Evolutionary conservation across 768 basidiomycete genomes (phyloP), one percentile per base, ranked within the genome.

Genomic region (Hygrocybe punicea): DNA sequence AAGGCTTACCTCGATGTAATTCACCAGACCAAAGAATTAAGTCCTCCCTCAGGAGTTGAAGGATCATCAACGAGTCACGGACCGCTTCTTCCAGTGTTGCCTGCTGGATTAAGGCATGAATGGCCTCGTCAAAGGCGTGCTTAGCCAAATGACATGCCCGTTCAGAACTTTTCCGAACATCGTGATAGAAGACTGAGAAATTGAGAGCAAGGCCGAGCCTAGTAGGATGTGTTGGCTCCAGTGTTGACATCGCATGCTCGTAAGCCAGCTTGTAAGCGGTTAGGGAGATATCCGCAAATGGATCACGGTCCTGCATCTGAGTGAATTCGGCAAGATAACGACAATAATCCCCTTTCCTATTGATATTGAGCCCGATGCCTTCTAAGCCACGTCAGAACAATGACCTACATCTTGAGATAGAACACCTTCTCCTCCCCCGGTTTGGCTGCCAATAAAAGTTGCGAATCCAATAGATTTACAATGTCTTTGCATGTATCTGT

Each of bases 121-220:
- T 85, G 6, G 92, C 93, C 64, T 93, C 90, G 71, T 95, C 93
- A 69, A 95, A 93, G 3, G 92, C 93, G 67, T 91, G 89, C 74
- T 94, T 94, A 51, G 91, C 92, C 57, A 94, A 78, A 69, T 89
- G 88, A 70, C 91, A 93, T 33, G 92, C 92, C 60, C 89, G 80
- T 66, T 91, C 89, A 23, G 93, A 90, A 67, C 87, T 89, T 71
- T 86, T 85, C 62, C 84, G 81, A 65, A 93, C 90, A 69, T 94
- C 81, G 69, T 92, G 92, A 71, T 89, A 93, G 77, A 90, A 95
- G 51, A 95, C 93, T n/a, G 91, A 87, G 74, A 95, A 93, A 76
- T 94, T 95, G 65, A 95, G 79, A 34, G 92, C 91, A 51, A 95
- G 77, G 35, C 92, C 93, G 57, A 95, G 77, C 64, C 91, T 83